A percentile compares a stretch with the other conserved stretches of the same genome.
Evolutionary conservation across 2,329 filamentous ascomycete species (phyloP).

Genomic region (Hyphodiscus sp.): DNA sequence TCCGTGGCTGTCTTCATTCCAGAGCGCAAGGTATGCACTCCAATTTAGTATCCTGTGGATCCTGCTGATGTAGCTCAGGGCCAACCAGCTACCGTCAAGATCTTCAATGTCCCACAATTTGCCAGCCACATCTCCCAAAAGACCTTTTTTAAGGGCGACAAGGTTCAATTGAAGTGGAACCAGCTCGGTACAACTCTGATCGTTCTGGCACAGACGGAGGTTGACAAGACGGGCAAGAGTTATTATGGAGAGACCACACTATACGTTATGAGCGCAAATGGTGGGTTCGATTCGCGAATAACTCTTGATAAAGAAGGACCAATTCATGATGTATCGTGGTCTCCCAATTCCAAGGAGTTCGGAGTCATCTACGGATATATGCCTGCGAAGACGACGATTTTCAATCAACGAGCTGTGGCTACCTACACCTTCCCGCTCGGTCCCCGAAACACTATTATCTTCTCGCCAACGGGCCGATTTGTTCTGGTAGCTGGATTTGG

Average conservation of each 20-base stretch:
- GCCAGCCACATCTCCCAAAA: slow-evolving; percentile 81
- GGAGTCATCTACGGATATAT: slow-evolving; percentile 97
- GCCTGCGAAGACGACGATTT: slow-evolving; percentile 98
- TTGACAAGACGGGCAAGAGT: slow-evolving; percentile 97
- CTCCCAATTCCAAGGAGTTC: slow-evolving; percentile 94
- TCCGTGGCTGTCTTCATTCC: slow-evolving; percentile 93
- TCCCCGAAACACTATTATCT: slow-evolving; percentile 90
- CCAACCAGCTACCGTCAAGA: slow-evolving; percentile 86
- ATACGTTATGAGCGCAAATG: slow-evolving; percentile 88
- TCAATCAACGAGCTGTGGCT: slow-evolving; percentile 79
- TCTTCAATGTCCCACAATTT: slow-evolving; percentile 90
- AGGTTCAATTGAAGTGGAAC: slow-evolving; percentile 99
- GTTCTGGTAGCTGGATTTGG: slow-evolving; percentile 93
- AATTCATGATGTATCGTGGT: slow-evolving; percentile 98
- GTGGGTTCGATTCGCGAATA: slow-evolving; percentile 86
- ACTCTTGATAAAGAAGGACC: slow-evolving; percentile 94
- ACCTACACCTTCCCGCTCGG: slow-evolving; percentile 80
- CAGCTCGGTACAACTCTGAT: slow-evolving; percentile 82
- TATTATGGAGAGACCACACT: slow-evolving; percentile 98
- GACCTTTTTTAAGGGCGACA: slow-evolving; percentile 99
- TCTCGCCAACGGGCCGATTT: slow-evolving; percentile 90
- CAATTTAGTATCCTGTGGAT: no score
- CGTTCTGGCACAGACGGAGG: slow-evolving; percentile 93
- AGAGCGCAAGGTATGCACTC: slow-evolving; percentile 72
- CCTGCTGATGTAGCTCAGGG: slow-evolving; percentile 50